These are phyloP conservation scores for Boletus coccyginus DNA, from an alignment of 768 basidiomycete genomes.

Conservation along the genomic window DNA sequence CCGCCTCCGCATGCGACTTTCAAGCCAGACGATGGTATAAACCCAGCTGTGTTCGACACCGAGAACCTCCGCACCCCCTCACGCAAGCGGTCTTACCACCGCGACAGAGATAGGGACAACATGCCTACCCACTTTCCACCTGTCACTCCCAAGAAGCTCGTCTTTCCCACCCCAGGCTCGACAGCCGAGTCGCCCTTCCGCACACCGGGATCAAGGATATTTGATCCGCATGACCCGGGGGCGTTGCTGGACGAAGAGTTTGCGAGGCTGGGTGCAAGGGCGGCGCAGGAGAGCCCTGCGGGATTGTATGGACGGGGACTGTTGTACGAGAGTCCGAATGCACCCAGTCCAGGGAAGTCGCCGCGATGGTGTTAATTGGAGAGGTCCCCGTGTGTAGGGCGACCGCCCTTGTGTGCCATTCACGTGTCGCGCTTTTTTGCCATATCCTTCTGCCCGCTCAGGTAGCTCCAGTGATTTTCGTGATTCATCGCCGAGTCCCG, in stretches of 20 bases:
- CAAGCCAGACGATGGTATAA: constrained; percentile 30
- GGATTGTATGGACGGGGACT: constrained; percentile 62
- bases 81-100: constrained; percentile 37
- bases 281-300: constrained; percentile 56
- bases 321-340: constrained; percentile 74
- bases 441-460: not conserved
- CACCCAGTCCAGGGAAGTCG: constrained; percentile 54
- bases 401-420: not conserved
- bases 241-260: constrained; percentile 72
- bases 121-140: constrained; percentile 30
- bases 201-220: constrained; percentile 48
- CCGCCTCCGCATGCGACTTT: constrained; percentile 47
- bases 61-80: constrained; percentile 45
- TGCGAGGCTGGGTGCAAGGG: constrained; percentile 44
- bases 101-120: constrained; percentile 21
- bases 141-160: constrained; percentile 44
- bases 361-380: constrained; percentile 46
- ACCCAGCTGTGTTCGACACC: constrained; percentile 36
- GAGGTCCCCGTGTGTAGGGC: not conserved
- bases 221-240: constrained; percentile 72
- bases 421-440: not conserved
- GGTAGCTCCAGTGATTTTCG: not conserved
- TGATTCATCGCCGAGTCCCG: not conserved
- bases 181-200: constrained; percentile 44
- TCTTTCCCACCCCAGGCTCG: constrained; percentile 31